A percentile compares a stretch with the other conserved stretches of the same genome.
These are phyloP conservation scores for Abelmoschus esculentus DNA, from an alignment of 345 rosid genomes.

Conservation along the genomic window DNA sequence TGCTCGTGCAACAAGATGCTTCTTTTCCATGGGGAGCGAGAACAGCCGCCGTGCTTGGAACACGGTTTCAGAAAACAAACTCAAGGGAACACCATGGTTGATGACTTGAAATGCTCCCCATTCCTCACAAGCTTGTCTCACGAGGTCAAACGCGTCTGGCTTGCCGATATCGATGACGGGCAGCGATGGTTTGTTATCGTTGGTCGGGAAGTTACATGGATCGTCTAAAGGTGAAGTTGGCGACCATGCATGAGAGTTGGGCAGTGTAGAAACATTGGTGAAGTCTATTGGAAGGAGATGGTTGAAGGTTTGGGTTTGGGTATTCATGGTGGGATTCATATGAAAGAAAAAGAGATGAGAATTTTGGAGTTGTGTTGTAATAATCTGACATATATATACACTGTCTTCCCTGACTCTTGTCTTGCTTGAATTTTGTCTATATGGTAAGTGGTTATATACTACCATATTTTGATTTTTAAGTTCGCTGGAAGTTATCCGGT, in stretches of 20 bases:
- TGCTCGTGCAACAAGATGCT: constrained; percentile 44
- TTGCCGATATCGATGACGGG: constrained; percentile 50
- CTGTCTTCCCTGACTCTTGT: too few species aligned
- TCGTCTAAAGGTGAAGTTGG: background rate
- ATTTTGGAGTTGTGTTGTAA: too few species aligned
- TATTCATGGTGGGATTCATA: constrained; percentile 9
- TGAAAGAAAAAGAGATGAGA: background rate
- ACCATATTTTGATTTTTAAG: too few species aligned
- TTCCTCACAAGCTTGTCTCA: constrained; percentile 45
- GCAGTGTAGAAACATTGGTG: constrained; percentile 8
- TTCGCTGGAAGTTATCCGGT: too few species aligned
- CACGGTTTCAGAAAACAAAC: constrained; percentile 36
- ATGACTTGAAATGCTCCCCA: constrained; percentile 75
- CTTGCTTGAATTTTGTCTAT: too few species aligned
- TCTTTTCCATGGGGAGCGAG: constrained; percentile 43
- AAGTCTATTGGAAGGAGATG: constrained; percentile 23
- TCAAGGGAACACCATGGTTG: constrained; percentile 54
- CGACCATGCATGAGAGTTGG: constrained; percentile 21
- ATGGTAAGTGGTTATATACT: too few species aligned
- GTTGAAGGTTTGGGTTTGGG: background rate
- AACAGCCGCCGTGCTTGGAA: constrained; percentile 39
- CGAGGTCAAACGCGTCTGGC: constrained; percentile 24
- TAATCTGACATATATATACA: too few species aligned
- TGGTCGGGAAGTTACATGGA: background rate
- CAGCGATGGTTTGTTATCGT: background rate